These are phyloP conservation scores for Kwoniella dejecticola DNA, from an alignment of 768 basidiomycete species.

Conservation along the genomic window DNA sequence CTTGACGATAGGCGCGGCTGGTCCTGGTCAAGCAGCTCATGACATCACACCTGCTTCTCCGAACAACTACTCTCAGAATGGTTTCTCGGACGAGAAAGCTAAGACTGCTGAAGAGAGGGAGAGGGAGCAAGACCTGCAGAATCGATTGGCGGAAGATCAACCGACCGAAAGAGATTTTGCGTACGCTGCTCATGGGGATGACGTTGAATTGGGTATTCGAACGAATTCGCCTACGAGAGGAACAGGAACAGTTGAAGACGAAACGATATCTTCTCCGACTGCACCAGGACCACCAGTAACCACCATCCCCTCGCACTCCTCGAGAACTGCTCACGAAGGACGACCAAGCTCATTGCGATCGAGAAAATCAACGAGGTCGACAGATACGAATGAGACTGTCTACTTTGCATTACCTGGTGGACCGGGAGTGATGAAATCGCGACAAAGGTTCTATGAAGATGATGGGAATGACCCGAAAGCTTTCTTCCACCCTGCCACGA, in stretches of 20 bases:
- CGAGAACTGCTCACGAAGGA: neutral
- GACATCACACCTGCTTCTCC: constrained; percentile 9
- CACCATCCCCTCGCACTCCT: neutral
- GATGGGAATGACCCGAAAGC: constrained; percentile 40
- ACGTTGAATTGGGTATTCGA: constrained; percentile 12
- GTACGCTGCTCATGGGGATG: constrained; percentile 17
- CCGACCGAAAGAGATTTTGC: constrained; percentile 19
- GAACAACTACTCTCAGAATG: neutral
- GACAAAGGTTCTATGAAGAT: constrained; percentile 4
- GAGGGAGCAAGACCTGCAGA: constrained; percentile 1
- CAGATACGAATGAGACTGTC: neutral
- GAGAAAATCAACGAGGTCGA: constrained; percentile 1
- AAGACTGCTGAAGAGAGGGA: constrained; percentile 14
- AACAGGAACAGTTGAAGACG: neutral
- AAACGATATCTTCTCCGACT: constrained; percentile 18
- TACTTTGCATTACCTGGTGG: constrained; percentile 50
- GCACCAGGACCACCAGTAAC: constrained; percentile 22
- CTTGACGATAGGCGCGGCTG: constrained; percentile 20
- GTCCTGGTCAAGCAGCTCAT: neutral
- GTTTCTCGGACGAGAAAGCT: neutral
- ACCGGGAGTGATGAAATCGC: constrained; percentile 29
- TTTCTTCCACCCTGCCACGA: constrained; percentile 82
- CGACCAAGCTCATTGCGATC: constrained; percentile 3
- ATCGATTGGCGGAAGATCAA: neutral
- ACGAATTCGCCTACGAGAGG: neutral